Percentiles rank a stretch among this genome's conserved stretches.
These are phyloP conservation scores for Diplogelasinospora grovesii DNA, from an alignment of 495 filamentous ascomycete genomes.

Conservation along the genomic window DNA sequence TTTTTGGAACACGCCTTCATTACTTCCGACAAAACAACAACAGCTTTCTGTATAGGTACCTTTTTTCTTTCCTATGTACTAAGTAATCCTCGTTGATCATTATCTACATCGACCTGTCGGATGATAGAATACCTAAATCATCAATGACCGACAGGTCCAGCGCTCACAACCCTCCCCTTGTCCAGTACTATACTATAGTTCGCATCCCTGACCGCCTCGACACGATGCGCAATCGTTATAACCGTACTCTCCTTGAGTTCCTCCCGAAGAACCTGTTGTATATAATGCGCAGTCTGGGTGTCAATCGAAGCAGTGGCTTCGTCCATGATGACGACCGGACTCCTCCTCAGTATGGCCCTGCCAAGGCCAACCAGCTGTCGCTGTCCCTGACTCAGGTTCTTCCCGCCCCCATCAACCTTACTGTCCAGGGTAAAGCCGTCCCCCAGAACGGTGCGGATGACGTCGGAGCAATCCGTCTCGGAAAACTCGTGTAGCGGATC, in stretches of 20 bases:
- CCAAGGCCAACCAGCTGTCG: slow-evolving; percentile 55
- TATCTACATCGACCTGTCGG: too few relatives aligned
- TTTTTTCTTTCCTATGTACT: too few relatives aligned
- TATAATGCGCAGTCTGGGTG: slow-evolving; percentile 64
- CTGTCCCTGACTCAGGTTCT: slow-evolving; percentile 57
- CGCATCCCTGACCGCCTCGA: slow-evolving; percentile 73
- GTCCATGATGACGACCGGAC: slow-evolving; percentile 59
- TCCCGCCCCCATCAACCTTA: slow-evolving; percentile 49
- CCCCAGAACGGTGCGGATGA: slow-evolving; percentile 39
- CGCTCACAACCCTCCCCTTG: slow-evolving; percentile 47
- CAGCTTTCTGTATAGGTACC: too few relatives aligned
- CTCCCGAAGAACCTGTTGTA: slow-evolving; percentile 68
- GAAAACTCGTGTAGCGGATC: slow-evolving; percentile 43
- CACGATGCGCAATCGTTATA: slow-evolving; percentile 78
- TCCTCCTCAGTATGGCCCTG: slow-evolving; percentile 50
- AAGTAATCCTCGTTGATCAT: too few relatives aligned
- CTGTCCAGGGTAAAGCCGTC: slow-evolving; percentile 34
- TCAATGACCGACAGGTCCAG: slow-evolving; percentile 16
- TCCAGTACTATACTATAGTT: slow-evolving; percentile 67
- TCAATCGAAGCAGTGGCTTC: slow-evolving; percentile 88
- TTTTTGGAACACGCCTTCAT: too few relatives aligned
- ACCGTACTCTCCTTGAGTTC: slow-evolving; percentile 75
- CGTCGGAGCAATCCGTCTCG: slow-evolving; percentile 40
- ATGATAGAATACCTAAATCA: too few relatives aligned
- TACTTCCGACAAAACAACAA: too few relatives aligned